These are phyloP conservation scores for Phytopythium chamaehyphon DNA, from an alignment of 352 stramenopile species.

Conservation along the genomic window DNA sequence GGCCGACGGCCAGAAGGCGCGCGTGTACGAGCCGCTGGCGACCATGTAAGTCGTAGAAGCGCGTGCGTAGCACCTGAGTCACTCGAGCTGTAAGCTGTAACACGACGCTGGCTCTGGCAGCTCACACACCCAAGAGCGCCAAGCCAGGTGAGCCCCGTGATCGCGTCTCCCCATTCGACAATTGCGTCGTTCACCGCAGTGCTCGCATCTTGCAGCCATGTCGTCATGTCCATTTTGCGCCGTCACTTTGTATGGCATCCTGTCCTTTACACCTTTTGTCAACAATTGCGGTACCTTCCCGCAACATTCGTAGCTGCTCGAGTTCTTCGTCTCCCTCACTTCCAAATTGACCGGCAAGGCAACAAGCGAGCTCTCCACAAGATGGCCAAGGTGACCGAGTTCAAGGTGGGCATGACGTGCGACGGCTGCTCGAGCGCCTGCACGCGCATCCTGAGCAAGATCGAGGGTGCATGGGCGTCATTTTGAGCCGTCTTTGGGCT, in stretches of 20 bases:
- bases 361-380: conserved; percentile 6
- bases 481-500: no score
- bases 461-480: conserved; percentile 49
- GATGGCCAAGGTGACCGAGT: conserved; percentile 76
- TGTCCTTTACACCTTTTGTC: conserved; percentile 1
- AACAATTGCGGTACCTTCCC: conserved; percentile 8
- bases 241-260: background rate
- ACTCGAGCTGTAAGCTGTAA: background rate
- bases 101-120: background rate
- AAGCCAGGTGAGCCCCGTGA: no score
- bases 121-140: no score
- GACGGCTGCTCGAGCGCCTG: conserved; percentile 86
- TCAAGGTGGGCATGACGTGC: conserved; percentile 90
- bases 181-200: background rate
- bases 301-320: background rate
- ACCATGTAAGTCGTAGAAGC: conserved; percentile 44
- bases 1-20: conserved; percentile 30
- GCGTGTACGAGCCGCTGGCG: conserved; percentile 65
- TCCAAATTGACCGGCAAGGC: conserved; percentile 22
- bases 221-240: no score
- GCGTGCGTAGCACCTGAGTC: background rate
- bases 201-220: background rate
- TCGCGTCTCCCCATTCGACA: background rate
- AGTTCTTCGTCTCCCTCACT: conserved; percentile 3
- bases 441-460: conserved; percentile 89